Evolutionary conservation across 2,329 filamentous ascomycete genomes (phyloP).

Genomic region (Calonectria ilicicola): DNA sequence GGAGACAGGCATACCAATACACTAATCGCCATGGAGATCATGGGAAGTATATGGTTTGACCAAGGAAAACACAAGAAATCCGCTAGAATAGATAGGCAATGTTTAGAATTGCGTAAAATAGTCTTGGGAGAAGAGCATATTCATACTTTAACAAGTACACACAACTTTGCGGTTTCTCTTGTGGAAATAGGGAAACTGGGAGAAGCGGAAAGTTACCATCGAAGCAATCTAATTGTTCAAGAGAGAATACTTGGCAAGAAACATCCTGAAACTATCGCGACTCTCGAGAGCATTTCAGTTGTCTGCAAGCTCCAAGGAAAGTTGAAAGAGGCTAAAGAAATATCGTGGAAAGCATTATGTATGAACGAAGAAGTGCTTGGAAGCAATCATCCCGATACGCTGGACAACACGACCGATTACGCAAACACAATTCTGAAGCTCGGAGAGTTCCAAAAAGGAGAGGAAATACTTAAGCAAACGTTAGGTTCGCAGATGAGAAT

Average conservation of each 20-base stretch:
- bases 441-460: conserved; percentile 33
- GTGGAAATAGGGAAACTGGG: conserved; percentile 16
- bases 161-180: not conserved
- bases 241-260: not conserved
- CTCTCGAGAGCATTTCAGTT: not conserved
- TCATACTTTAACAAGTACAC: not conserved
- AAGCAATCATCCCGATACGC: not conserved
- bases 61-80: not conserved
- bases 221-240: not conserved
- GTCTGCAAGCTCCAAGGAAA: not conserved
- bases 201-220: conserved; percentile 26
- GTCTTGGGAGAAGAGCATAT: not conserved
- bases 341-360: not conserved
- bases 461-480: not conserved
- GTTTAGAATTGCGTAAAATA: not conserved
- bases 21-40: not conserved
- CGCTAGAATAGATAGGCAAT: not conserved
- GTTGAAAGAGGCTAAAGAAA: conserved; percentile 28
- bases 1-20: not conserved
- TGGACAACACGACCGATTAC: not conserved
- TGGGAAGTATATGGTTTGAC: not conserved
- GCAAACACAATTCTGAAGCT: not conserved
- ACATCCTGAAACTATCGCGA: not conserved
- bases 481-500: not conserved
- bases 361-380: not conserved